Base-by-base conservation (phyloP, 2,329 filamentous ascomycete genomes). In the Raffaelea arxii region DNA sequence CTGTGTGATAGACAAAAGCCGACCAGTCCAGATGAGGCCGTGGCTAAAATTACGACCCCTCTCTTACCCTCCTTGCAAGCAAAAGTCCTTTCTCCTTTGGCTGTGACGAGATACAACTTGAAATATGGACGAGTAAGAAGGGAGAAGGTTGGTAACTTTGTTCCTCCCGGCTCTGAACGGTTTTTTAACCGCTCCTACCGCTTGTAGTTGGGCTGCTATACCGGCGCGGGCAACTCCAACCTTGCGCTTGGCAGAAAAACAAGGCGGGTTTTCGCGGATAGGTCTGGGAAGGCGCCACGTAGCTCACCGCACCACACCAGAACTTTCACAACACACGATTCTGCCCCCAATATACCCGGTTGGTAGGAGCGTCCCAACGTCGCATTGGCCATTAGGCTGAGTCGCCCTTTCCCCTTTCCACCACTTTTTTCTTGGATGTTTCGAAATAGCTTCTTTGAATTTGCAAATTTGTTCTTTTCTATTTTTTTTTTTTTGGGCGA, bases 271-370 rank as follows among this genome's bases (percentile, higher is more conserved):
- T n/a, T n/a, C 19, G 41, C 25, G 40, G 51, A 49, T 45, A 41
- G 48, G 50, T 36, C 38, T 27, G 18, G 40, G 44, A 46, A 37
- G 27, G 46, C 49, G 51, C 51, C 51, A 53, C 51, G 51, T 53
- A 53, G 49, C 51, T 48, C 43, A 49, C 22, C n/a, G 42, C 39
- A 46, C 46, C 35, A 41, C 38, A 16, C 41, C 27, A 43, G 25
- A 18, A 18, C 10, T 36, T 36, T n/a, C 12, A 43, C 41, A 25
- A 27, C 25, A 25, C 41, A 43, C 41, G 25, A 32, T 27, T 27
- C 4, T 3, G 22, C 7, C 37, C 6, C 37, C 18, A 7, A 23
- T 23, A 11, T 23, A 40, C 37, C 38, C n/a, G 38, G 38, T 41
- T 18, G 6, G 10, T n/a, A 21, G 5, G 6, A 25, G 38, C 11